Evolutionary conservation across 345 rosid genomes (phyloP).

Genomic region (Eucalyptus pumila): DNA sequence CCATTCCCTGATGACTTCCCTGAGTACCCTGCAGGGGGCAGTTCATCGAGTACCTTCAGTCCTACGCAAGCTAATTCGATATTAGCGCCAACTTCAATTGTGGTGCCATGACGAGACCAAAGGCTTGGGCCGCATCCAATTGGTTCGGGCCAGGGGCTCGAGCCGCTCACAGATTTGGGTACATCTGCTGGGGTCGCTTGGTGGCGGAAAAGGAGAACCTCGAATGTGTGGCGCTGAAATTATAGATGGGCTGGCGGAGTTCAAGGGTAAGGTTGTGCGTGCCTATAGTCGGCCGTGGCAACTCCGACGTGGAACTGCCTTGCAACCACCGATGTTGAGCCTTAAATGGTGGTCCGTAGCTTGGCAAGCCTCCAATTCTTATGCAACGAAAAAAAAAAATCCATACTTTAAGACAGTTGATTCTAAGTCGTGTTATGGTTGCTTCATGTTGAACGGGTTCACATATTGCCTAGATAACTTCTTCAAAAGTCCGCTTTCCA

Average conservation of each 20-base stretch:
- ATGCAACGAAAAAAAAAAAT: not conserved
- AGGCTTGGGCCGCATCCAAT: too few relatives aligned
- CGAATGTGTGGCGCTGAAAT: slow-evolving; percentile 23
- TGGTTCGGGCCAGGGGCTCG: too few relatives aligned
- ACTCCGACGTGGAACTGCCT: slow-evolving; percentile 43
- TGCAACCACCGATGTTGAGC: slow-evolving; percentile 24
- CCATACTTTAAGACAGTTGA: not conserved
- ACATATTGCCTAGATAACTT: slow-evolving; percentile 49
- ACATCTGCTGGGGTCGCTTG: slow-evolving; percentile 30
- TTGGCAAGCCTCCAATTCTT: slow-evolving; percentile 2
- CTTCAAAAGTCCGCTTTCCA: slow-evolving; percentile 53
- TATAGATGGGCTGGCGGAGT: slow-evolving; percentile 20
- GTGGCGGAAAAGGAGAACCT: slow-evolving; percentile 42
- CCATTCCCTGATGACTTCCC: too few relatives aligned
- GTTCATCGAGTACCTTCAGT: too few relatives aligned
- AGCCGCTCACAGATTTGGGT: not conserved
- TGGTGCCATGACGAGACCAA: too few relatives aligned
- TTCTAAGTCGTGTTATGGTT: not conserved
- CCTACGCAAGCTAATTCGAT: too few relatives aligned
- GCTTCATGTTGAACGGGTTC: slow-evolving; percentile 11
- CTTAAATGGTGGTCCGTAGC: slow-evolving; percentile 29
- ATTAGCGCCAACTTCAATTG: too few relatives aligned
- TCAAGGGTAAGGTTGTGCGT: slow-evolving; percentile 20
- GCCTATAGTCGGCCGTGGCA: slow-evolving; percentile 35
- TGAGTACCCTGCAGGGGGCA: too few relatives aligned